Evolutionary conservation across 2,329 filamentous ascomycete genomes (phyloP).

Genomic region (Apiospora hydei): DNA sequence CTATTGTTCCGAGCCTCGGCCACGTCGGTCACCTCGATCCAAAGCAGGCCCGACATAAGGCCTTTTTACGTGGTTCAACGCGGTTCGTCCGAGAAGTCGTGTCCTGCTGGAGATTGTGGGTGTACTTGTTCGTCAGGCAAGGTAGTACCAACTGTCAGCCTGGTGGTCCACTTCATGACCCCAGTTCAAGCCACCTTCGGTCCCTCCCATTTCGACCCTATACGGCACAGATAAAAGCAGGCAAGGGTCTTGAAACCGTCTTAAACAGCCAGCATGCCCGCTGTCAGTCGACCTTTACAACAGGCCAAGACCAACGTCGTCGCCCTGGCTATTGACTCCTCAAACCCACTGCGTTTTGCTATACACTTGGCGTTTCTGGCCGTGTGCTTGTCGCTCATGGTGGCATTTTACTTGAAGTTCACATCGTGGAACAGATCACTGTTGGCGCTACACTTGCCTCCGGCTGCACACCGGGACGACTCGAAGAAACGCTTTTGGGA

Average conservation of each 20-base stretch:
- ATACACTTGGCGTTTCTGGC: slow-evolving; percentile 31
- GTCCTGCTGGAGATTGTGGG: slow-evolving; percentile 11
- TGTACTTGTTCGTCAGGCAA: slow-evolving; percentile 2
- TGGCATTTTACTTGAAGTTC: slow-evolving; percentile 33
- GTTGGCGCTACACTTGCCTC: slow-evolving; percentile 27
- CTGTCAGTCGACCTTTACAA: slow-evolving; percentile 42
- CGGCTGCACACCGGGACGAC: background rate
- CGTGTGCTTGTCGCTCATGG: slow-evolving; percentile 34
- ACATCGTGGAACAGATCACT: slow-evolving; percentile 30
- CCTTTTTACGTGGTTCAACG: background rate
- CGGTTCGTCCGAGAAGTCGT: slow-evolving; percentile 6
- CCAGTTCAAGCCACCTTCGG: background rate
- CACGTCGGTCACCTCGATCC: slow-evolving; percentile 1
- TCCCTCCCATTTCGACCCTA: slow-evolving; percentile 16
- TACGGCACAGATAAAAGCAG: slow-evolving; percentile 17
- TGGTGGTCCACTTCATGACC: slow-evolving; percentile 12
- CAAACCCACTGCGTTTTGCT: slow-evolving; percentile 37
- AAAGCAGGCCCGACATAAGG: slow-evolving; percentile 1
- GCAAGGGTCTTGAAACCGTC: background rate
- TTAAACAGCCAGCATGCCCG: slow-evolving; percentile 49
- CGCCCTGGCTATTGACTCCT: slow-evolving; percentile 39
- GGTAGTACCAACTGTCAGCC: slow-evolving; percentile 8
- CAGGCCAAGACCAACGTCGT: slow-evolving; percentile 38
- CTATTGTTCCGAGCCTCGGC: background rate
- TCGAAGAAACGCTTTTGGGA: slow-evolving; percentile 32